Evolutionary conservation across 2,329 filamentous ascomycete genomes (phyloP).

Genomic region (Fusarium caatingaense): DNA sequence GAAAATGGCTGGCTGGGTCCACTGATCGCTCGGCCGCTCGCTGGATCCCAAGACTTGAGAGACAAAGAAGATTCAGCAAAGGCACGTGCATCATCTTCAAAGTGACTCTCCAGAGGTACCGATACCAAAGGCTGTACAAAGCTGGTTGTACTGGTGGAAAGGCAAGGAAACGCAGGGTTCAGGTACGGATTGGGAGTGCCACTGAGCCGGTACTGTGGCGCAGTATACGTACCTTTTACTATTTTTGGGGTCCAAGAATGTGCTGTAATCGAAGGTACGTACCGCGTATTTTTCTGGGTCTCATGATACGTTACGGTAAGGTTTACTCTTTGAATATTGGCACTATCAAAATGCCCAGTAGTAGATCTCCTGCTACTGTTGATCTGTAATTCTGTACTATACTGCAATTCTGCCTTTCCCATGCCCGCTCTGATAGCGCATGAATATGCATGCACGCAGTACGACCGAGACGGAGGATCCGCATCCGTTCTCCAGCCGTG

Average conservation of each 20-base stretch:
- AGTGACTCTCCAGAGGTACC: constrained; percentile 31
- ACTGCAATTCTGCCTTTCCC: constrained; percentile 33
- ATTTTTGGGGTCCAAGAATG: constrained; percentile 43
- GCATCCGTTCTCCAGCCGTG: constrained; percentile 13
- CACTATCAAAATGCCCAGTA: constrained; percentile 2
- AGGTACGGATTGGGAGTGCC: constrained; percentile 24
- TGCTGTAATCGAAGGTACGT: constrained; percentile 5
- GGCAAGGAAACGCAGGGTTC: constrained; percentile 29
- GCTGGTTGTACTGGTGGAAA: constrained; percentile 30
- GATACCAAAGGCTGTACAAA: constrained; percentile 32
- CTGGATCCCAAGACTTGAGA: constrained; percentile 15
- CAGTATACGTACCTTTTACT: constrained; percentile 31
- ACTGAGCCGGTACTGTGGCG: constrained; percentile 33
- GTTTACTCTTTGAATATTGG: not conserved
- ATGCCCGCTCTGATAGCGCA: constrained; percentile 12
- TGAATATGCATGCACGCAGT: constrained; percentile 32
- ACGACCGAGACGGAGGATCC: constrained; percentile 22
- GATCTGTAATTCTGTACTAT: constrained; percentile 11
- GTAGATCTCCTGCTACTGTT: constrained; percentile 13
- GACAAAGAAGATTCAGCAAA: constrained; percentile 18
- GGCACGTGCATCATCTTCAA: constrained; percentile 36
- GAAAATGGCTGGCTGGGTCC: constrained; percentile 26
- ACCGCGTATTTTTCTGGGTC: not conserved
- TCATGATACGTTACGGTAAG: constrained; percentile 3
- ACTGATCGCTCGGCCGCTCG: constrained; percentile 40